Evolutionary conservation across 2,329 filamentous ascomycete genomes (phyloP).

Genomic region (Dactylellina leptospora): DNA sequence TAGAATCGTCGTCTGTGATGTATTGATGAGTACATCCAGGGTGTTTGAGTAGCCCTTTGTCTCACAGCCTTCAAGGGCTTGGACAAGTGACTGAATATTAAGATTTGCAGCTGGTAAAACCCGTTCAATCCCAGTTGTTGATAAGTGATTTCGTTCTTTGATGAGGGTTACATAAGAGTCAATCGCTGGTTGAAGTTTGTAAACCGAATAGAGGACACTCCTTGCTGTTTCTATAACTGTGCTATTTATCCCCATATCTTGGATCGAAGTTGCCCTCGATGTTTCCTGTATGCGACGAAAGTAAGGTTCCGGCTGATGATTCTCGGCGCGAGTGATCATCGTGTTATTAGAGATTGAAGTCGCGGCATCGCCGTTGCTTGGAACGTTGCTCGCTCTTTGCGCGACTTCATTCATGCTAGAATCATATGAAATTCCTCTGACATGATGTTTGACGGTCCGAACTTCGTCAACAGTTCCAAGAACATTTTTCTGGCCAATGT

Average conservation of each 20-base stretch:
- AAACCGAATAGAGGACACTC: slow-evolving; percentile 57
- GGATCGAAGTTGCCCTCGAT: slow-evolving; percentile 26
- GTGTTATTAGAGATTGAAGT: slow-evolving; percentile 14
- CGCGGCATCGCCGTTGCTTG: slow-evolving; percentile 15
- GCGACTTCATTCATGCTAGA: slow-evolving; percentile 51
- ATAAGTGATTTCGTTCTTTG: slow-evolving; percentile 53
- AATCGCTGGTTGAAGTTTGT: slow-evolving; percentile 56
- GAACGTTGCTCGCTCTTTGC: slow-evolving; percentile 48
- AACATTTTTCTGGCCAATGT: slow-evolving; percentile 46
- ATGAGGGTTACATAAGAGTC: slow-evolving; percentile 56
- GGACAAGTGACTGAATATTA: slow-evolving; percentile 56
- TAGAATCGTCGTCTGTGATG: slow-evolving; percentile 55
- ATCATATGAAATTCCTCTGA: slow-evolving; percentile 49
- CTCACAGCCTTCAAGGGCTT: slow-evolving; percentile 55
- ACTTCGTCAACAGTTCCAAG: slow-evolving; percentile 45
- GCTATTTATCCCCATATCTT: slow-evolving; percentile 45
- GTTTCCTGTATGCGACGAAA: slow-evolving; percentile 55
- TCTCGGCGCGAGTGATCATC: slow-evolving; percentile 16
- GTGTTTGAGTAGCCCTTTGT: slow-evolving; percentile 53
- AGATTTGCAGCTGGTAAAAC: slow-evolving; percentile 56
- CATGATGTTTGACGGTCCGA: slow-evolving; percentile 47
- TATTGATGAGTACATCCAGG: slow-evolving; percentile 56
- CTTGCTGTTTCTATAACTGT: slow-evolving; percentile 56
- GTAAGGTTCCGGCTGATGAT: slow-evolving; percentile 53
- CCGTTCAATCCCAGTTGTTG: slow-evolving; percentile 56